Evolutionary conservation across 1,284 basidiomycete genomes (phyloP).

Genomic region (Moesziomyces parantarcticus): DNA sequence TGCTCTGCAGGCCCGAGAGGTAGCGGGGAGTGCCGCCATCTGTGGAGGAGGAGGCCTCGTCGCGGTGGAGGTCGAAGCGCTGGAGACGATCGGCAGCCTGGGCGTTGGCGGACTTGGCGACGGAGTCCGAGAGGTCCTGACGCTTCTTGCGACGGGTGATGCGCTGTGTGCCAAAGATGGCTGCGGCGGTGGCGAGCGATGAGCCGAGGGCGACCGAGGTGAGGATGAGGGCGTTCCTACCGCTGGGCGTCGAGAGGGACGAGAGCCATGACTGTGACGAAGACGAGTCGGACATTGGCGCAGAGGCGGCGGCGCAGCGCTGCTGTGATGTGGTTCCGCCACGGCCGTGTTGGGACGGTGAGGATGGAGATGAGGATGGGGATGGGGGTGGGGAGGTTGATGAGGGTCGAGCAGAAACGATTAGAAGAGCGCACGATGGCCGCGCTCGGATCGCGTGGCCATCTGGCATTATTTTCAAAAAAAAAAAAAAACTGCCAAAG

Average conservation of each 20-base stretch:
- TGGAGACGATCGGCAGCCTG: conserved; percentile 35
- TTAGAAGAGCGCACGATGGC: too few relatives aligned
- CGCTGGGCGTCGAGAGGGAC: conserved; percentile 24
- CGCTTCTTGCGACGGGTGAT: conserved; percentile 41
- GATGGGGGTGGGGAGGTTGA: too few relatives aligned
- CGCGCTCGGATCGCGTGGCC: too few relatives aligned
- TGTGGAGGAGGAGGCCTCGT: conserved; percentile 36
- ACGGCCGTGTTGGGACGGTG: too few relatives aligned
- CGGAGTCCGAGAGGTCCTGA: conserved; percentile 42
- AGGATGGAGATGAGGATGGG: too few relatives aligned
- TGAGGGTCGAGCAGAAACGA: too few relatives aligned
- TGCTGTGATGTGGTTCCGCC: too few relatives aligned
- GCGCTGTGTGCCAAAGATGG: conserved; percentile 52
- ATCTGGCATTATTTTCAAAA: too few relatives aligned
- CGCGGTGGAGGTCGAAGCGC: conserved; percentile 33
- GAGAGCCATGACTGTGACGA: conserved; percentile 36
- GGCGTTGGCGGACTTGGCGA: conserved; percentile 37
- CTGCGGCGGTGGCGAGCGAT: conserved; percentile 49
- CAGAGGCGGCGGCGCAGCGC: too few relatives aligned
- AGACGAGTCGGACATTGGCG: conserved; percentile 30
- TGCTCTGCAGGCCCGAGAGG: conserved; percentile 40
- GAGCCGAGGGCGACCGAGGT: conserved; percentile 58
- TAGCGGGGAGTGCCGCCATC: conserved; percentile 56
- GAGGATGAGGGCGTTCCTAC: conserved; percentile 38
- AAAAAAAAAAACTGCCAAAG: too few relatives aligned